phyloP scores from a whole-genome alignment of 768 basidiomycete species.

The Rhodotorula paludigena region DNA sequence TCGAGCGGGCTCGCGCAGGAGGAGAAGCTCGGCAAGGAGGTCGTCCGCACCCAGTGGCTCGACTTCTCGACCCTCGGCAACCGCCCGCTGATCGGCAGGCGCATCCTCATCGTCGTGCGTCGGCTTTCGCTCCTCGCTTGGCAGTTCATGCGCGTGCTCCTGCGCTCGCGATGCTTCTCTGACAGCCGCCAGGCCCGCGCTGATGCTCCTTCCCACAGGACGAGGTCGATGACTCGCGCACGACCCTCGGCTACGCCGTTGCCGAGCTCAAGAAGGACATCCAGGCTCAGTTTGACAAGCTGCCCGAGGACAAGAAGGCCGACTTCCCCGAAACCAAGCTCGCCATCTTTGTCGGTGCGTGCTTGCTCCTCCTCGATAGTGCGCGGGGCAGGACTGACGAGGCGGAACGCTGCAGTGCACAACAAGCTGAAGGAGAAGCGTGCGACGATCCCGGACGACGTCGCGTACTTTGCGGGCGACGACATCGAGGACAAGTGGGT shows the following conservation, averaged over 20 bases:
- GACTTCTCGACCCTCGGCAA: constrained; percentile 49
- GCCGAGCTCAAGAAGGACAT: constrained; percentile 86
- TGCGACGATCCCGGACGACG: constrained; percentile 63
- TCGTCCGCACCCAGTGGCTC: constrained; percentile 94
- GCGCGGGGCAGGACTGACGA: neutral
- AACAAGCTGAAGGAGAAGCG: constrained; percentile 86
- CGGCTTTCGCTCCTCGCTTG: neutral
- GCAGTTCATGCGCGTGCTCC: too few species aligned
- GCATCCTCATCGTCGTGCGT: constrained; percentile 66
- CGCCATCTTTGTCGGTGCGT: constrained; percentile 71
- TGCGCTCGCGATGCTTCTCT: neutral
- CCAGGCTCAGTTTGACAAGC: constrained; percentile 44
- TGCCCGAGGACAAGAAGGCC: constrained; percentile 47
- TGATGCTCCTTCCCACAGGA: constrained; percentile 31
- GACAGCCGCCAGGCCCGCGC: too few species aligned
- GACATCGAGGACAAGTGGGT: constrained; percentile 51
- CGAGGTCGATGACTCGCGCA: constrained; percentile 51
- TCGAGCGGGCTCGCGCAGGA: constrained; percentile 22
- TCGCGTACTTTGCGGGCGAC: constrained; percentile 72
- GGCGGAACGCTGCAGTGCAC: constrained; percentile 54
- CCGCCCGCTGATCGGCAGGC: constrained; percentile 68
- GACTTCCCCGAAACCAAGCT: constrained; percentile 71
- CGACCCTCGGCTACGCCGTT: constrained; percentile 68
- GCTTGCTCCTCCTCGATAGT: neutral
- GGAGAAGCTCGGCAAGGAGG: constrained; percentile 59